phyloP scores from a whole-genome alignment of 179 eudicot genomes.

The Heliamphora ciliata region DNA sequence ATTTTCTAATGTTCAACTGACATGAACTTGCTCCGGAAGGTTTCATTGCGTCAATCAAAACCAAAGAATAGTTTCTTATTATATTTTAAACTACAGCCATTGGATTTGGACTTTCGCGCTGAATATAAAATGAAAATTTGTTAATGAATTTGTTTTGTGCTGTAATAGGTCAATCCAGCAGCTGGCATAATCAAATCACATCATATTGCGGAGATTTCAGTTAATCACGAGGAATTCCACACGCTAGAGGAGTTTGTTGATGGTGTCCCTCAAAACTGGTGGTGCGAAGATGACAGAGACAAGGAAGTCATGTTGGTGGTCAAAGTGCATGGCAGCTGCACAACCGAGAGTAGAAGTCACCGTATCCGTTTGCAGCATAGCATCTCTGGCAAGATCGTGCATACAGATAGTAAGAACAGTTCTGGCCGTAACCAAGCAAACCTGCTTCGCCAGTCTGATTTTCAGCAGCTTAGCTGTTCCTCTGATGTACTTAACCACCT shows the following conservation, averaged over 20 bases:
- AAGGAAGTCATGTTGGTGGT: slow-evolving; percentile 66
- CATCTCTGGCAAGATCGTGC: slow-evolving; percentile 38
- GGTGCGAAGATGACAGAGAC: slow-evolving; percentile 97
- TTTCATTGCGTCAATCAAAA: not conserved
- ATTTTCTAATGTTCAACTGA: not conserved
- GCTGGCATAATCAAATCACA: slow-evolving; percentile 65
- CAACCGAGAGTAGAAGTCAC: slow-evolving; percentile 45
- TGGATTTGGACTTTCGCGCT: not conserved
- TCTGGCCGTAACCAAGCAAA: slow-evolving; percentile 33
- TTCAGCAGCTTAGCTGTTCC: slow-evolving; percentile 47
- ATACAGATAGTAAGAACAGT: slow-evolving; percentile 25
- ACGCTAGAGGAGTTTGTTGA: slow-evolving; percentile 74
- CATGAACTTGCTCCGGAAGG: not conserved
- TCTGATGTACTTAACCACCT: slow-evolving; percentile 68
- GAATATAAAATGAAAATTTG: not conserved
- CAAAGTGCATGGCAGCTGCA: slow-evolving; percentile 52
- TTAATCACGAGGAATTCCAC: slow-evolving; percentile 67
- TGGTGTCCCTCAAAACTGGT: slow-evolving; percentile 67
- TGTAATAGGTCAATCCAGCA: slow-evolving; percentile 71
- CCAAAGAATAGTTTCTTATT: not conserved
- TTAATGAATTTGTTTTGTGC: slow-evolving; percentile 10
- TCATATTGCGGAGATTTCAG: slow-evolving; percentile 60
- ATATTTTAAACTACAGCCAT: not conserved
- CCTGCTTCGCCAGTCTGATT: slow-evolving; percentile 61
- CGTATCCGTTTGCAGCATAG: slow-evolving; percentile 81